These are phyloP conservation scores for Candida anutae DNA, from an alignment of 1,139 yeast genomes.

Conservation along the genomic window DNA sequence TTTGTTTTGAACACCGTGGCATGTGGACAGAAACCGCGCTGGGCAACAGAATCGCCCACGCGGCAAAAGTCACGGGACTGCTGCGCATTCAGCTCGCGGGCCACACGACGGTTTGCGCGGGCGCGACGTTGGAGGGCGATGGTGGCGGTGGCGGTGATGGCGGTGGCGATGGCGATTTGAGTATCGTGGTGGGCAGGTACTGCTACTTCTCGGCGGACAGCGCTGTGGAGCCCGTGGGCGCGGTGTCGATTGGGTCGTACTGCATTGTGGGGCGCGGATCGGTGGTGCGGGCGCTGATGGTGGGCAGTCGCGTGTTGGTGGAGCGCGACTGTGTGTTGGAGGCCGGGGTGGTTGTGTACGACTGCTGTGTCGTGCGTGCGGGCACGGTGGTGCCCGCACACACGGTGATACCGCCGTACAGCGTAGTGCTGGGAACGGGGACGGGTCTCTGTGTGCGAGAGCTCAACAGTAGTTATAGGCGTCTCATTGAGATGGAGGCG, in stretches of 20 bases:
- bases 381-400: conserved; percentile 47
- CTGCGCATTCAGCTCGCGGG: conserved; percentile 23
- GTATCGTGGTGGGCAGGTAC: conserved; percentile 48
- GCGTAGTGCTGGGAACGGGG: conserved; percentile 42
- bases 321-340: conserved; percentile 35
- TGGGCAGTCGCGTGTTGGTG: conserved; percentile 53
- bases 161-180: conserved; percentile 8
- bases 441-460: conserved; percentile 18
- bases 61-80: conserved; percentile 26
- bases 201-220: conserved; percentile 29
- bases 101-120: conserved; percentile 23
- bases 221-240: conserved; percentile 29
- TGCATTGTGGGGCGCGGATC: conserved; percentile 43
- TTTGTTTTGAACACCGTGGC: too few relatives aligned
- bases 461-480: conserved; percentile 35
- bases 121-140: conserved; percentile 17
- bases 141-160: conserved; percentile 7
- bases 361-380: conserved; percentile 48
- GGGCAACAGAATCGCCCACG: conserved; percentile 51
- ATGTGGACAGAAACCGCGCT: conserved; percentile 43
- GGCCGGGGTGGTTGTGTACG: conserved; percentile 47
- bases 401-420: conserved; percentile 53
- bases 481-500: conserved; percentile 34
- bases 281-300: conserved; percentile 34
- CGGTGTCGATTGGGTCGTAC: conserved; percentile 49